Conservation (phyloP, 1,139 yeast species). For the Meyerozyma elateridarum region DNA sequence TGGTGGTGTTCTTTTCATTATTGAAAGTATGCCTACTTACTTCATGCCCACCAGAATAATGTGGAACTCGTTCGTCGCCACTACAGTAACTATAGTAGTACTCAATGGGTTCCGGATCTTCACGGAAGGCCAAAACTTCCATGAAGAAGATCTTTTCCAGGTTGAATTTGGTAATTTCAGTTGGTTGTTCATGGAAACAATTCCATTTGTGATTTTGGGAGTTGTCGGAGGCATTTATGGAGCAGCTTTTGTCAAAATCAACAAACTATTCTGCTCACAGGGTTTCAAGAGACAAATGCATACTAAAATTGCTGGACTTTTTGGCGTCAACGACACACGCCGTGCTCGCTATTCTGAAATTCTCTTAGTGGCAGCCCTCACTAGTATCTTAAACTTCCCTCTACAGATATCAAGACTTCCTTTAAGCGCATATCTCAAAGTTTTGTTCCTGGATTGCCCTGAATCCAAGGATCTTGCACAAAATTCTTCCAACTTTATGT, state of each 20-base stretch:
- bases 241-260: conserved; percentile 44
- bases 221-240: conserved; percentile 68
- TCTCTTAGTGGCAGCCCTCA: conserved; percentile 39
- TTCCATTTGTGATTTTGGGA: conserved; percentile 68
- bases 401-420: conserved; percentile 52
- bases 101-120: conserved; percentile 55
- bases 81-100: conserved; percentile 68
- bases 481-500: conserved; percentile 30
- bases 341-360: conserved; percentile 41
- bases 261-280: conserved; percentile 27
- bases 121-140: conserved; percentile 48
- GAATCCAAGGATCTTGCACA: conserved; percentile 10
- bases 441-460: conserved; percentile 63
- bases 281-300: conserved; percentile 19
- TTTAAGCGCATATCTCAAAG: conserved; percentile 48
- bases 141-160: conserved; percentile 54
- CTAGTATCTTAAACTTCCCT: conserved; percentile 55
- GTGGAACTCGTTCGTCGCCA: conserved; percentile 81
- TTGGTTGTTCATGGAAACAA: conserved; percentile 66
- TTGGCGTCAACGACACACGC: conserved; percentile 11
- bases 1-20: conserved; percentile 85
- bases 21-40: conserved; percentile 67
- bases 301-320: conserved; percentile 14
- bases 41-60: conserved; percentile 59
- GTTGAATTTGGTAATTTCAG: conserved; percentile 65